Conservation (phyloP, 2,329 filamentous ascomycete species). For the Pseudogymnoascus sp. region DNA sequence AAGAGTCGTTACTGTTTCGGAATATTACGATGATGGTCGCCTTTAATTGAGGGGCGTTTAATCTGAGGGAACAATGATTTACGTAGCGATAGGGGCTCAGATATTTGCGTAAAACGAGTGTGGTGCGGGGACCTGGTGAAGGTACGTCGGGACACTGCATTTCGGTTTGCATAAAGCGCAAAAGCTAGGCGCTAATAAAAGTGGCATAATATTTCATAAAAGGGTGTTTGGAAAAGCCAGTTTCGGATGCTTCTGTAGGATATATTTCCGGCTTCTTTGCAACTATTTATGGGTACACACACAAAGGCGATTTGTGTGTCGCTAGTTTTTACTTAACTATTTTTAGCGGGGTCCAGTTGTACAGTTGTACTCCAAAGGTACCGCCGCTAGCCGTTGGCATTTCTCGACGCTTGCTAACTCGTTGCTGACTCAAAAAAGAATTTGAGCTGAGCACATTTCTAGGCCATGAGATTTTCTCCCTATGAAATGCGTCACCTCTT, state of each 20-base stretch:
- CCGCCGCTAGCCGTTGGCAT: no score
- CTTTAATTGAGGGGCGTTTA: neutral
- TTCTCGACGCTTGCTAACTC: no score
- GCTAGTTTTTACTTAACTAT: no score
- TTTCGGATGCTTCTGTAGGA: neutral
- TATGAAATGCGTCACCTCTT: no score
- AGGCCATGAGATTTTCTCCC: no score
- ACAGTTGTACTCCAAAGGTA: no score
- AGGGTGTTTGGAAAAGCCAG: neutral
- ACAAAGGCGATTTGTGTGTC: no score
- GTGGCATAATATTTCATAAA: neutral
- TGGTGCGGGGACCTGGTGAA: neutral
- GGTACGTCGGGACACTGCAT: neutral
- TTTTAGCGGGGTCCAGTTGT: no score
- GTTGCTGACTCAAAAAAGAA: no score
- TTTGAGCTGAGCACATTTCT: no score
- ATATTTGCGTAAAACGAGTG: neutral
- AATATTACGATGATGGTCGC: no score
- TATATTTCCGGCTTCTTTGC: neutral
- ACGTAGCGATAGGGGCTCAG: neutral
- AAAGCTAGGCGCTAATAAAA: neutral
- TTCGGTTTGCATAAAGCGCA: neutral
- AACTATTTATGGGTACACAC: neutral
- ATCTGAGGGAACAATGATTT: neutral
- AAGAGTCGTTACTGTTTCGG: neutral